A percentile compares a stretch with the other conserved stretches of the same genome.
These are phyloP conservation scores for Ophidiomyces ophidiicola DNA, from an alignment of 2,329 filamentous ascomycete genomes.

Conservation along the genomic window DNA sequence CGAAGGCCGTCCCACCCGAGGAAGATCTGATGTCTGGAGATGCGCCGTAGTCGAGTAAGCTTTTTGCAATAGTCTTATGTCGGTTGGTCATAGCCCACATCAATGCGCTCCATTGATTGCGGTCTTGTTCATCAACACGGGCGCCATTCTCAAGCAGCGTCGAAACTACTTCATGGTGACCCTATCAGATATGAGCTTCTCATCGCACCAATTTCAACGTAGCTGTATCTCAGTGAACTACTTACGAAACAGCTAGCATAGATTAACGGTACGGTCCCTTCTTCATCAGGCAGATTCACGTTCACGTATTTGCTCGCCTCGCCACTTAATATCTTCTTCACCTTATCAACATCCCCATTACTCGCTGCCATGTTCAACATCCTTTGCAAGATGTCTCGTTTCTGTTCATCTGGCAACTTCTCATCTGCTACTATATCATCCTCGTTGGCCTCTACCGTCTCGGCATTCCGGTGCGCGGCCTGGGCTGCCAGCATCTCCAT, in stretches of 20 bases:
- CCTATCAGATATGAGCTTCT: constrained; percentile 36
- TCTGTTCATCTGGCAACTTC: constrained; percentile 62
- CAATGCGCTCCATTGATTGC: constrained; percentile 90
- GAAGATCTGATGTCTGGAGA: constrained; percentile 94
- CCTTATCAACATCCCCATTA: constrained; percentile 79
- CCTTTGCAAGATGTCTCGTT: constrained; percentile 70
- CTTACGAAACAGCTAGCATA: constrained; percentile 95
- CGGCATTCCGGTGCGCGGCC: constrained; percentile 65
- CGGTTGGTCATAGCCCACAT: constrained; percentile 99
- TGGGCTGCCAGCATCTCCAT: constrained; percentile 96
- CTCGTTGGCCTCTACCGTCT: constrained; percentile 59
- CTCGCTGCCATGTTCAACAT: constrained; percentile 89
- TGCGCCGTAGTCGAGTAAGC: constrained; percentile 80
- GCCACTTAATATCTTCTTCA: constrained; percentile 62
- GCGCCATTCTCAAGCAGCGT: constrained; percentile 74
- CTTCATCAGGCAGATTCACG: constrained; percentile 77
- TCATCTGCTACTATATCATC: constrained; percentile 64
- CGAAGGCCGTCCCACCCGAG: constrained; percentile 82
- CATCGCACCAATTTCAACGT: background rate
- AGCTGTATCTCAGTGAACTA: constrained; percentile 16
- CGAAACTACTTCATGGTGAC: constrained; percentile 78
- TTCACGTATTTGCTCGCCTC: constrained; percentile 65
- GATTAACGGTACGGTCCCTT: constrained; percentile 90
- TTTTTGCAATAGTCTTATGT: constrained; percentile 90
- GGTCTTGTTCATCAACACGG: constrained; percentile 84